phyloP scores from a whole-genome alignment of 2,329 filamentous ascomycete species.

The Dothistroma septosporum region DNA sequence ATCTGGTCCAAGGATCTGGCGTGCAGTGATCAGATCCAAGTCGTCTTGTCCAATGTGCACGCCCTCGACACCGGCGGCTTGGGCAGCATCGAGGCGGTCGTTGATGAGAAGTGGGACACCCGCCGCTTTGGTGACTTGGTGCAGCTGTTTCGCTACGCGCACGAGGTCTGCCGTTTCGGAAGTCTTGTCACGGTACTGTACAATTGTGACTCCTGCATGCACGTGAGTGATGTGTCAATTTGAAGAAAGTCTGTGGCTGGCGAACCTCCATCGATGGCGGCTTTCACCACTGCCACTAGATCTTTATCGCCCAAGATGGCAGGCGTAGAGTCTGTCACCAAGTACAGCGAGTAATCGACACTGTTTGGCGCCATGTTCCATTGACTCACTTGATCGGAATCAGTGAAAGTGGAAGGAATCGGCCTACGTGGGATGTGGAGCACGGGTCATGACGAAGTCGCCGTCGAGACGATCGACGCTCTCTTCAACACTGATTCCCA shows the following conservation, averaged over 20 bases:
- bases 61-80: conserved; percentile 81
- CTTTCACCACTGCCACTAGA: conserved; percentile 68
- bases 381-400: background rate
- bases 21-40: conserved; percentile 65
- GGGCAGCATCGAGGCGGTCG: conserved; percentile 83
- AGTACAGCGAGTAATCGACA: conserved; percentile 76
- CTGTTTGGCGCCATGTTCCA: conserved; percentile 24
- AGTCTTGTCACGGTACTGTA: conserved; percentile 88
- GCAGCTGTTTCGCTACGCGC: conserved; percentile 65
- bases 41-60: conserved; percentile 96
- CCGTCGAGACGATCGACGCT: background rate
- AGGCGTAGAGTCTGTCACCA: conserved; percentile 90
- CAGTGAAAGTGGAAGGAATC: background rate
- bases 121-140: conserved; percentile 63
- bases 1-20: conserved; percentile 65
- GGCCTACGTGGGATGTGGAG: background rate
- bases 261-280: conserved; percentile 67
- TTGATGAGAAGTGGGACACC: conserved; percentile 84
- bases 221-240: conserved; percentile 9
- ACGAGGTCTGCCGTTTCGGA: conserved; percentile 70
- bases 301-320: conserved; percentile 70
- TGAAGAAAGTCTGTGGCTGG: background rate
- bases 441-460: background rate
- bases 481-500: background rate
- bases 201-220: conserved; percentile 65